Percentiles rank a stretch among this genome's conserved stretches.
These are phyloP conservation scores for Ceratocystis eucalypticola DNA, from an alignment of 2,329 filamentous ascomycete genomes.

Conservation along the genomic window DNA sequence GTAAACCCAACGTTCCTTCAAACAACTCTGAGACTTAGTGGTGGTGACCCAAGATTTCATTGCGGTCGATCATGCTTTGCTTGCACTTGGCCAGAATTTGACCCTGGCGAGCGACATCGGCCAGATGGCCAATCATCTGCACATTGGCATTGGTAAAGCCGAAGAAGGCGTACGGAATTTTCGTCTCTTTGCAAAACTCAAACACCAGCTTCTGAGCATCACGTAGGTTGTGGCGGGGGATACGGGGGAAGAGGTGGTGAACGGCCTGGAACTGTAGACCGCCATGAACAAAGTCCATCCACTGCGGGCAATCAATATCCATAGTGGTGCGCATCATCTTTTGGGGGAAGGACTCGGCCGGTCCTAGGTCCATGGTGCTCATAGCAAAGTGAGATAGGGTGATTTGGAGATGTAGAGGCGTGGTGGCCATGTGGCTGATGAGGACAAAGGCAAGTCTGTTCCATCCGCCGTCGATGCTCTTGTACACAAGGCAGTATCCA, in stretches of 20 bases:
- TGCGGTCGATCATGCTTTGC: slow-evolving; percentile 23
- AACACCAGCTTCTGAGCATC: slow-evolving; percentile 60
- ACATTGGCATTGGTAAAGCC: slow-evolving; percentile 76
- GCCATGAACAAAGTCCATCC: slow-evolving; percentile 82
- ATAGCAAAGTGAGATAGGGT: slow-evolving; percentile 87
- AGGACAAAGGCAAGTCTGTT: slow-evolving; percentile 62
- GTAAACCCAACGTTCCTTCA: not conserved
- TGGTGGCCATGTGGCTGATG: slow-evolving; percentile 66
- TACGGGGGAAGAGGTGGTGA: slow-evolving; percentile 71
- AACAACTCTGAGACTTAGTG: slow-evolving; percentile 17
- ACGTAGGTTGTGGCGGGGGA: slow-evolving; percentile 75
- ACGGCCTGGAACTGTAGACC: slow-evolving; percentile 83
- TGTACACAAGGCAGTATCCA: slow-evolving; percentile 68
- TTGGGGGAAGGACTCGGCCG: slow-evolving; percentile 75
- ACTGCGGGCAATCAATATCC: slow-evolving; percentile 77
- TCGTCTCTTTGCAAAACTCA: slow-evolving; percentile 69
- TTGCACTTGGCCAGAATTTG: slow-evolving; percentile 65
- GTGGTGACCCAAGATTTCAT: slow-evolving; percentile 18
- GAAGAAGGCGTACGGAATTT: slow-evolving; percentile 73
- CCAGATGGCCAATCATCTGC: slow-evolving; percentile 61
- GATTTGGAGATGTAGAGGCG: slow-evolving; percentile 77
- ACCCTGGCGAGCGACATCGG: slow-evolving; percentile 68
- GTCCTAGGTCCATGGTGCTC: slow-evolving; percentile 76
- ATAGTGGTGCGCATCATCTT: slow-evolving; percentile 87
- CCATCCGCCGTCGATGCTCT: slow-evolving; percentile 53